A percentile compares a stretch with the other conserved stretches of the same genome.
phyloP scores from a whole-genome alignment of 1,284 basidiomycete species.

The Cryptococcus sp. region DNA sequence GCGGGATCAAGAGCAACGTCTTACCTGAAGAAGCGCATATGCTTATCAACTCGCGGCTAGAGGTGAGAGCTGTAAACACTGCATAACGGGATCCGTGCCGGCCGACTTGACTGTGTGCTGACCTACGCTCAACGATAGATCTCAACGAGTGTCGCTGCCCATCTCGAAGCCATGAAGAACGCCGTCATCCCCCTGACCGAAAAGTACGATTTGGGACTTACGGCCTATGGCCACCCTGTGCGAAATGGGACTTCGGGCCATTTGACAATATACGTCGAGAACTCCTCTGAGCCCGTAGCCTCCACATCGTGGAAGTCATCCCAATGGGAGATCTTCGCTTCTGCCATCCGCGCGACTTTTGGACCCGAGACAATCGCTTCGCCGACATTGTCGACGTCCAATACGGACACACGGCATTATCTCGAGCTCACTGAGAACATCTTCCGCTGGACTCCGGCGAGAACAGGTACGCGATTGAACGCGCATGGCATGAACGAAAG shows the following conservation, averaged over 20 bases:
- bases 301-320: conserved; percentile 1
- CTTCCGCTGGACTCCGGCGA: conserved; percentile 14
- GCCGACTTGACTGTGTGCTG: not conserved
- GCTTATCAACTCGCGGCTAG: conserved; percentile 15
- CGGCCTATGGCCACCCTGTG: not conserved
- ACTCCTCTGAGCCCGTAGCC: not conserved
- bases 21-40: conserved; percentile 8
- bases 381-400: conserved; percentile 2
- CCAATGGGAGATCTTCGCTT: conserved; percentile 5
- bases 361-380: conserved; percentile 9
- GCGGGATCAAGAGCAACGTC: conserved; percentile 16
- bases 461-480: conserved; percentile 10
- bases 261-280: not conserved
- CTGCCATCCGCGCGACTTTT: conserved; percentile 12
- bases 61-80: not conserved
- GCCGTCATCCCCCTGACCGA: conserved; percentile 2
- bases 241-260: not conserved
- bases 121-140: conserved; percentile 1
- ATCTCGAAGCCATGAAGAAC: conserved; percentile 4
- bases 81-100: not conserved
- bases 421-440: conserved; percentile 13
- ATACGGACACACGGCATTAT: conserved; percentile 14
- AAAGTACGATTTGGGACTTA: conserved; percentile 7
- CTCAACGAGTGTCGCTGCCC: conserved; percentile 1
- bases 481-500: conserved; percentile 17